Conservation (phyloP, 331 rosid genomes). For the Acacia concinna region DNA sequence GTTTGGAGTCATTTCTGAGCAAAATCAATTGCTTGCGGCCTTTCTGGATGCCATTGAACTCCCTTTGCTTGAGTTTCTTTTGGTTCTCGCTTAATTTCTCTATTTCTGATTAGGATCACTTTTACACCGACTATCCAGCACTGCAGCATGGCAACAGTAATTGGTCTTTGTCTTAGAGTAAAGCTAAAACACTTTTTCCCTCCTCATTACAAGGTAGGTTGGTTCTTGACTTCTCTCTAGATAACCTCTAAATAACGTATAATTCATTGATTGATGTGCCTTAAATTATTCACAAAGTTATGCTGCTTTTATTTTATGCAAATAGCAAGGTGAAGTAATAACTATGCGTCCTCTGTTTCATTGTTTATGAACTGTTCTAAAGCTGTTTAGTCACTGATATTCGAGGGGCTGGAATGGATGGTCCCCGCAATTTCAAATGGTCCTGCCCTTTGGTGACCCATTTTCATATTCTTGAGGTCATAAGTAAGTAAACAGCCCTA, state of each 20-base stretch:
- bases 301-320: neutral
- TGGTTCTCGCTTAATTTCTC: neutral
- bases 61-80: neutral
- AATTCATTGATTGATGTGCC: neutral
- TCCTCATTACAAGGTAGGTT: slow-evolving; percentile 83
- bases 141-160: slow-evolving; percentile 97
- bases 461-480: slow-evolving; percentile 2
- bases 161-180: slow-evolving; percentile 91
- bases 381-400: neutral
- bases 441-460: neutral
- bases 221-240: neutral
- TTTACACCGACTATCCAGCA: slow-evolving; percentile 96
- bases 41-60: neutral
- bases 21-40: neutral
- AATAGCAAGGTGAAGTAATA: neutral
- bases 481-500: neutral
- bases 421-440: neutral
- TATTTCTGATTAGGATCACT: slow-evolving; percentile 64
- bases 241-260: neutral
- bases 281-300: neutral
- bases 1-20: neutral
- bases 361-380: neutral
- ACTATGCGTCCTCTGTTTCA: neutral
- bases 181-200: slow-evolving; percentile 82
- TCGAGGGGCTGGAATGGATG: neutral